phyloP scores from a whole-genome alignment of 441 rosid species.

The Erodium chrysanthum region DNA sequence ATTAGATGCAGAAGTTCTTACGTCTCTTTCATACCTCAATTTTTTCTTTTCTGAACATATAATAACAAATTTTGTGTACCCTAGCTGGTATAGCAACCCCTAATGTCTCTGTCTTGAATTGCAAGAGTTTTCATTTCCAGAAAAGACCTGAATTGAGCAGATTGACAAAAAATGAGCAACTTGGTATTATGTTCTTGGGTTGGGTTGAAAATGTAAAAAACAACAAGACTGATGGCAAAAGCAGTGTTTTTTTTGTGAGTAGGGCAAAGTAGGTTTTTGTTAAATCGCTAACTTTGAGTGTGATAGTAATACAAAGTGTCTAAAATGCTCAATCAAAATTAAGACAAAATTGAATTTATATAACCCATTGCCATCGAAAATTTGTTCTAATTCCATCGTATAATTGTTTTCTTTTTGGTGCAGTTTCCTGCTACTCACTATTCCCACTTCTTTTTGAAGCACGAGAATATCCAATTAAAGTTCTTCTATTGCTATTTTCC shows the following conservation, averaged over 20 bases:
- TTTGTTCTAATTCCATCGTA: background rate
- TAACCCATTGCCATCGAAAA: background rate
- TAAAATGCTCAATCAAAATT: background rate
- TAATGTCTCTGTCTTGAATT: background rate
- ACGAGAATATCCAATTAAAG: constrained; percentile 75
- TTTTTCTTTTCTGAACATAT: background rate
- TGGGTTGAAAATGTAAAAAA: background rate
- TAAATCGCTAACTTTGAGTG: background rate
- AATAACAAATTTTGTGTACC: background rate
- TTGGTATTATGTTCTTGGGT: background rate
- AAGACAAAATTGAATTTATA: background rate
- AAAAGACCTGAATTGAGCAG: background rate
- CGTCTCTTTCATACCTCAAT: background rate
- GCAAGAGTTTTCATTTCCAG: background rate
- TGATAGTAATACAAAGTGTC: background rate
- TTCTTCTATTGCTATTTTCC: constrained; percentile 48
- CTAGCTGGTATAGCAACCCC: background rate
- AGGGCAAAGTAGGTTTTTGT: background rate
- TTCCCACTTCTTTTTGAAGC: constrained; percentile 71
- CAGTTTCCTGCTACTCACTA: constrained; percentile 77
- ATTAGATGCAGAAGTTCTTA: background rate
- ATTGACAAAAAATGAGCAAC: background rate
- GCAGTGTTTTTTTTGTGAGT: background rate
- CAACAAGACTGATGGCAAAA: background rate
- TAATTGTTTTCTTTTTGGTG: constrained; percentile 12